Evolutionary conservation across 179 eudicot species (phyloP), one percentile per base, ranked within the genome.

Genomic region (Beta macrorhiza): DNA sequence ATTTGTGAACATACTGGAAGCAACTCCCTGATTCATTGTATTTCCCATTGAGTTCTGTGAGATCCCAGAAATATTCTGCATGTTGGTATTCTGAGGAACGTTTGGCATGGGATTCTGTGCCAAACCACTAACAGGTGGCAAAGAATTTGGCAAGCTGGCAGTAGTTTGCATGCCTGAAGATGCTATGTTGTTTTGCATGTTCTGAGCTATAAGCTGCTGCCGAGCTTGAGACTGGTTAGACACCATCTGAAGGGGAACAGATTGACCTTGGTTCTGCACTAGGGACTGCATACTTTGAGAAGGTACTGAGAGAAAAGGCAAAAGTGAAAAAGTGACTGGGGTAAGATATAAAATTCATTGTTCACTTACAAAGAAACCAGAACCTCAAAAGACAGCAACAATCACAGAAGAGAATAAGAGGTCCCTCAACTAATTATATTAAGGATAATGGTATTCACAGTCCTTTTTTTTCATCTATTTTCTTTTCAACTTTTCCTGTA

Each of bases 11-110:
- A 88, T 86, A 85, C 81, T 92, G 42, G 94, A 83, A 75, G 93
- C 72, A 76, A 88, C 86, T 82, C 95, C 98, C 71, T 89, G 97
- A 79, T 91, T 95, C 89, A 95, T 79, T 47, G 95, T 83, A 85
- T 83, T 91, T 74, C 91, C 95, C 67, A 91, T 90, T 13, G 93
- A 79, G 81, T 86, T 92, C 75, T 91, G 96, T 71, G 90, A 82
- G 85, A 89, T 88, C 69, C 88, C 89, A 71, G 97, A 78, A 56
- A 91, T 85, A 82, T 74, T 93, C 77, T 93, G 98, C 86, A 92
- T 67, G 84, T 88, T 93, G 55, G 95, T 79, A 84, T 90, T 92
- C 86, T 90, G 97, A 67, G 83, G 84, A 80, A 85, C 91, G 85
- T 90, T 93, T 79, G 94, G 79, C 90, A 91, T 85, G 76, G 88